Percentiles rank a stretch among this genome's conserved stretches.
Conservation (phyloP, 2,329 filamentous ascomycete genomes). For the Aureobasidium subglaciale region DNA sequence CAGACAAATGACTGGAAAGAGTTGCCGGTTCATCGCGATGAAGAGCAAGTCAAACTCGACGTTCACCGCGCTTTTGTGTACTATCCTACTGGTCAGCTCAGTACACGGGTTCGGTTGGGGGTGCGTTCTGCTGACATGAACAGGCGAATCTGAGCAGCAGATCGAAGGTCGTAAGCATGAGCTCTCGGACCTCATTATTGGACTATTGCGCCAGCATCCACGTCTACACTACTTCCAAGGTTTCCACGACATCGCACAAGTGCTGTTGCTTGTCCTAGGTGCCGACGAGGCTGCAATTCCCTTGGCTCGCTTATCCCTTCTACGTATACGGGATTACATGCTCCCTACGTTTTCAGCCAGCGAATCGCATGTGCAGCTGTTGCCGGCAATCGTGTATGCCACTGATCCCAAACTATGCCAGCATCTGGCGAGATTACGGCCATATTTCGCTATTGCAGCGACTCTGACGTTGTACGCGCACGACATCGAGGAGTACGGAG, state of each 20-base stretch:
- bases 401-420: slow-evolving; percentile 64
- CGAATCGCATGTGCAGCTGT: slow-evolving; percentile 74
- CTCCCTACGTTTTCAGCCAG: slow-evolving; percentile 77
- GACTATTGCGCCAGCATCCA: slow-evolving; percentile 72
- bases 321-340: slow-evolving; percentile 97
- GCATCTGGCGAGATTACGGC: slow-evolving; percentile 55
- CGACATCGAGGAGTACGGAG: slow-evolving; percentile 81
- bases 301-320: slow-evolving; percentile 73
- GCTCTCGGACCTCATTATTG: slow-evolving; percentile 71
- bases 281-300: slow-evolving; percentile 52
- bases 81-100: slow-evolving; percentile 68
- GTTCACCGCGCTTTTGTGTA: slow-evolving; percentile 96
- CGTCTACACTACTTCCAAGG: slow-evolving; percentile 95
- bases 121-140: neutral
- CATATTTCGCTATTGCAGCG: slow-evolving; percentile 88
- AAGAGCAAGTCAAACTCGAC: slow-evolving; percentile 85
- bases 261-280: slow-evolving; percentile 79
- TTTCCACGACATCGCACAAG: slow-evolving; percentile 97
- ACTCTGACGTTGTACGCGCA: slow-evolving; percentile 95
- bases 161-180: slow-evolving; percentile 65
- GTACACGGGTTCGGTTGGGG: slow-evolving; percentile 22
- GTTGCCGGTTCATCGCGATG: slow-evolving; percentile 74
- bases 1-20: slow-evolving; percentile 44
- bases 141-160: slow-evolving; percentile 63
- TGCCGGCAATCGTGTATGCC: slow-evolving; percentile 70